A percentile compares a stretch with the other conserved stretches of the same genome.
These are phyloP conservation scores for Podila epicladia DNA, from an alignment of 192 early-diverging fungal genomes.

Conservation along the genomic window DNA sequence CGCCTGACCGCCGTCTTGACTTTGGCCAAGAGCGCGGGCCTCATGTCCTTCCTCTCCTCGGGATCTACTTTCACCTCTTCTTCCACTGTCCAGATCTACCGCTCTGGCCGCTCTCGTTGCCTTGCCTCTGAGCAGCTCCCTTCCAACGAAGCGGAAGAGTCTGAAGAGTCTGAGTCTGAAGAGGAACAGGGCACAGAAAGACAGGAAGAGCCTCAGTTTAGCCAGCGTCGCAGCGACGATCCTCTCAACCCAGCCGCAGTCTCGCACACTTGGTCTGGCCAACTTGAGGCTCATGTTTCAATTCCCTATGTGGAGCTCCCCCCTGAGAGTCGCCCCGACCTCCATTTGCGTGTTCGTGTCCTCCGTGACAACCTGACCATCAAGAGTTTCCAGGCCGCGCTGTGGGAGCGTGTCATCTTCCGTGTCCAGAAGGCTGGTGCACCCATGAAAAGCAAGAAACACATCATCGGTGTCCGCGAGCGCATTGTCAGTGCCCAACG, in stretches of 20 bases:
- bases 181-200: background rate
- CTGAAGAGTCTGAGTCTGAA: background rate
- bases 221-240: background rate
- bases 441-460: slow-evolving; percentile 12
- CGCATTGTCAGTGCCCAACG: slow-evolving; percentile 38
- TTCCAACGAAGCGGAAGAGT: slow-evolving; percentile 7
- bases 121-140: background rate
- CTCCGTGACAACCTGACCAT: slow-evolving; percentile 26
- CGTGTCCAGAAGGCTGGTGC: slow-evolving; percentile 36
- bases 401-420: slow-evolving; percentile 40
- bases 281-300: slow-evolving; percentile 23
- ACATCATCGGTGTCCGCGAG: slow-evolving; percentile 37
- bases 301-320: slow-evolving; percentile 33
- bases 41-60: slow-evolving; percentile 44
- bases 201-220: background rate
- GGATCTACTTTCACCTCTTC: slow-evolving; percentile 17
- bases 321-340: slow-evolving; percentile 25
- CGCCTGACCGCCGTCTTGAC: slow-evolving; percentile 43
- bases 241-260: slow-evolving; percentile 21
- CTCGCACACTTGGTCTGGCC: slow-evolving; percentile 38
- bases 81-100: slow-evolving; percentile 31
- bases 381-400: slow-evolving; percentile 46
- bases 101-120: slow-evolving; percentile 19
- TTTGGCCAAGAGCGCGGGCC: slow-evolving; percentile 28
- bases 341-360: slow-evolving; percentile 39